Evolutionary conservation across 768 basidiomycete species (phyloP), one percentile per base, ranked within the genome.

Genomic region (Boletus rubropictus): DNA sequence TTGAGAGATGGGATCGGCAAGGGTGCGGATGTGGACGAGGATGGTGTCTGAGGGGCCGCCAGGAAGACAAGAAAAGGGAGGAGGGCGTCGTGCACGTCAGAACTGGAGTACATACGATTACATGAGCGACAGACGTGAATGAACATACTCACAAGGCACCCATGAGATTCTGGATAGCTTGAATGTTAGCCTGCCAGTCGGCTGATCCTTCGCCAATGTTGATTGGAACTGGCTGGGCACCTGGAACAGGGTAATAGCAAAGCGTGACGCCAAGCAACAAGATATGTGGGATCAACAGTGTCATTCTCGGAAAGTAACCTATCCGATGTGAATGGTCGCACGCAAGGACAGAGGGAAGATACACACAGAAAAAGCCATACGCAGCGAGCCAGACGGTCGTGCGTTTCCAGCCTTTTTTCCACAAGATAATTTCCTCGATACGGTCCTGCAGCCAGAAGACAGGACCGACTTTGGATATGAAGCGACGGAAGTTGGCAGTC

Each of bases 121-220:
- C 32, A 27, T 14, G 7, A 7, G 2, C 1, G 18, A 24, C 15
- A 2, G 31, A 25, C 6, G 4, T 3, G 6, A 9, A 28, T 2
- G 9, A 22, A 12, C 10, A n/a, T 18, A 56, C 86, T 53, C 66
- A 91, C 87, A 83, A 69, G 7, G 77, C 68, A 6, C 89, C 90
- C 91, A 94, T 92, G 25, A 93, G 76, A 55, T 94, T 94, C 63
- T 94, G 91, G 25, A 93, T 86, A 1, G 77, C 90, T 66, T 93
- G 90, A 2, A 93, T 68, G 55, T 93, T 95, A 14, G 86, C 84
- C 49, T 86, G 84, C 82, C 89, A 93, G 47, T 88, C 84, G 0
- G 82, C 75, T 7, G 80, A 78, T 5, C 81, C 84, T 56, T 90
- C 86, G 3, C 75, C 58, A 1, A 72, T 58, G 17, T 69, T 66